Conservation (phyloP, 306 rosid species). For the Pyrus betulifolia region DNA sequence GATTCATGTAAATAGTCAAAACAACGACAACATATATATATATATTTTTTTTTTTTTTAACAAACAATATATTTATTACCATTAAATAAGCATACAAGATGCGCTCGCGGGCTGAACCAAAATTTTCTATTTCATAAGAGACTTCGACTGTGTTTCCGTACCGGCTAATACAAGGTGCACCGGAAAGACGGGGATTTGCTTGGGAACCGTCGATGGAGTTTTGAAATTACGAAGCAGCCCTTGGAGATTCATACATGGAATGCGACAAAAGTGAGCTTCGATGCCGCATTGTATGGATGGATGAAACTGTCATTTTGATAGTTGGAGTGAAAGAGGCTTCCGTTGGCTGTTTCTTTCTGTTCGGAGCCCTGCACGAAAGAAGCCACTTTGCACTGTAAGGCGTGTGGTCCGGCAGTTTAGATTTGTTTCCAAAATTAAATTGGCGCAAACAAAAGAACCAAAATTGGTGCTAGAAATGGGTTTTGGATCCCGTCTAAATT, state of each 20-base stretch:
- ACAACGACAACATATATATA: rapidly evolving
- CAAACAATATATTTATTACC: too few relatives aligned
- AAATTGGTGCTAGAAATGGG: not conserved
- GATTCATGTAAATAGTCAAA: not conserved
- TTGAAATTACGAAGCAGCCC: constrained; percentile 15
- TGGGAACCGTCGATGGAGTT: constrained; percentile 27
- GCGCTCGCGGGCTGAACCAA: not conserved
- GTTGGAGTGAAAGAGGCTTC: not conserved
- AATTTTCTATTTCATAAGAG: not conserved
- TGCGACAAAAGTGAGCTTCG: not conserved
- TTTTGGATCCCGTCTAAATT: rapidly evolving
- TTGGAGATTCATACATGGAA: not conserved
- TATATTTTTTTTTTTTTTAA: too few relatives aligned
- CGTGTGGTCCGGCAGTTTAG: not conserved
- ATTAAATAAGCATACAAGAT: too few relatives aligned
- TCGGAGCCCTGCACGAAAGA: not conserved
- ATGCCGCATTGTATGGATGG: not conserved
- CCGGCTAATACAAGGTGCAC: constrained; percentile 40
- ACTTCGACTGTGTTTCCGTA: constrained; percentile 2
- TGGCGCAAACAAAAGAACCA: too few relatives aligned
- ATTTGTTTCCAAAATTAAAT: too few relatives aligned
- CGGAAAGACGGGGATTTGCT: constrained; percentile 1
- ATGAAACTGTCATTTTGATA: constrained; percentile 16
- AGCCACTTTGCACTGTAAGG: not conserved
- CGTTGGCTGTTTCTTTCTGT: not conserved